A percentile compares a stretch with the other conserved stretches of the same genome.
Conservation (phyloP, 2,329 filamentous ascomycete genomes). For the Nemania diffusa region DNA sequence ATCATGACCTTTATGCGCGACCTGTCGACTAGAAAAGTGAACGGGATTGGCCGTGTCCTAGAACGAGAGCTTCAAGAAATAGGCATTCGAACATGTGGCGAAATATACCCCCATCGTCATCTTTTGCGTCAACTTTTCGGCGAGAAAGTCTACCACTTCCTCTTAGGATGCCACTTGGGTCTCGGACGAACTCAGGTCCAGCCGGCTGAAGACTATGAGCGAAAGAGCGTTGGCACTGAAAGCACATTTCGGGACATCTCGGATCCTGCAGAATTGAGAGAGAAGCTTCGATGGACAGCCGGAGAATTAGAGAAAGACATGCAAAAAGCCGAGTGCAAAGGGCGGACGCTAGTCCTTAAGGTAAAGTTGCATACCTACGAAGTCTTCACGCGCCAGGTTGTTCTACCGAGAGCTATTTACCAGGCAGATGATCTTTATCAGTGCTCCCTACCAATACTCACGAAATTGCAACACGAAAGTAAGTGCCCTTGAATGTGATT, state of each 20-base stretch:
- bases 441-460: slow-evolving; percentile 82
- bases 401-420: slow-evolving; percentile 76
- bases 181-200: slow-evolving; percentile 86
- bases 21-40: slow-evolving; percentile 88
- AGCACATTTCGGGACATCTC: slow-evolving; percentile 87
- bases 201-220: slow-evolving; percentile 87
- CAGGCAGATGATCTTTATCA: slow-evolving; percentile 85
- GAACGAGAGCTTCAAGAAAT: slow-evolving; percentile 91
- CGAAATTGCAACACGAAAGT: slow-evolving; percentile 82
- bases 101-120: slow-evolving; percentile 81
- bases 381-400: slow-evolving; percentile 83
- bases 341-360: slow-evolving; percentile 90
- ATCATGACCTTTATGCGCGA: slow-evolving; percentile 89
- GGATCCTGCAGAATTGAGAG: slow-evolving; percentile 72
- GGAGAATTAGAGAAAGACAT: slow-evolving; percentile 90
- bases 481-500: slow-evolving; percentile 10
- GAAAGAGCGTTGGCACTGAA: slow-evolving; percentile 94
- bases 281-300: slow-evolving; percentile 82
- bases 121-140: slow-evolving; percentile 84
- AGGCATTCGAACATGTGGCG: slow-evolving; percentile 87
- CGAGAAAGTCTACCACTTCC: slow-evolving; percentile 88
- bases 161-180: slow-evolving; percentile 85
- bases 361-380: slow-evolving; percentile 95
- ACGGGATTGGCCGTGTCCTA: slow-evolving; percentile 92
- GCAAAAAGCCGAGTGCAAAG: slow-evolving; percentile 81